Base-by-base conservation (phyloP, 176 grass and related monocot genomes). In the Aegilops tauschii region DNA sequence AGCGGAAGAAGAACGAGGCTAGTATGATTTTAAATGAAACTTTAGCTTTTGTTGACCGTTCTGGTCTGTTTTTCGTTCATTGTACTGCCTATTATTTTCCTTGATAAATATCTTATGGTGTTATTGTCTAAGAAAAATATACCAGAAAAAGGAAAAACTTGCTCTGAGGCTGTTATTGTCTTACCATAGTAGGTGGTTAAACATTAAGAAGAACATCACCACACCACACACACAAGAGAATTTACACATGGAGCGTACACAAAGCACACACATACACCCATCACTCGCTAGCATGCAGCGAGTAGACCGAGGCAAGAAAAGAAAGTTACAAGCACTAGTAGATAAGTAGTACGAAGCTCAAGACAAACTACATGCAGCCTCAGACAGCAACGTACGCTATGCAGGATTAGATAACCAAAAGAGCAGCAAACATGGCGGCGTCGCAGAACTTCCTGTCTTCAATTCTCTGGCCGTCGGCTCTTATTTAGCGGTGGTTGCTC, bases 401-500 rank as follows among this genome's bases (percentile, higher is more conserved):
- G 40, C 9, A 31, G 45, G 45, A 73, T 83, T 73, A 87, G 68
- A 85, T 78, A 73, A 90, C 82, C 85, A 93, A 25, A 58, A 75
- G 35, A 86, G 31, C 79, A 73, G 80, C 73, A 74, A 87, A 84
- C 86, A 74, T 44, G 78, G 35, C 37, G 71, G 27, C 37, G 8
- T n/a, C 83, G 69, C 49, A 83, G 9, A 21, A 47, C 74, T 54
- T 31, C 69, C 28, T 44, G n/a, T 21, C 45, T 28, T 47, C 39
- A 45, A 3, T 23, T 4, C 4, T 17, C 13, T n/a, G 12, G 49
- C 78, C 18, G 13, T 17, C 32, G 14, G 2, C n/a, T 36, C 44
- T 59, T 59, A 77, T 82, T 85, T 77, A 98, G 28, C 93, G 95
- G 87, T 98, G 95, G 80, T 36, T 93, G 88, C 91, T 95, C 88